Conservation (phyloP, 192 early-diverging fungal species). For the Rhizophagus prolifer region DNA sequence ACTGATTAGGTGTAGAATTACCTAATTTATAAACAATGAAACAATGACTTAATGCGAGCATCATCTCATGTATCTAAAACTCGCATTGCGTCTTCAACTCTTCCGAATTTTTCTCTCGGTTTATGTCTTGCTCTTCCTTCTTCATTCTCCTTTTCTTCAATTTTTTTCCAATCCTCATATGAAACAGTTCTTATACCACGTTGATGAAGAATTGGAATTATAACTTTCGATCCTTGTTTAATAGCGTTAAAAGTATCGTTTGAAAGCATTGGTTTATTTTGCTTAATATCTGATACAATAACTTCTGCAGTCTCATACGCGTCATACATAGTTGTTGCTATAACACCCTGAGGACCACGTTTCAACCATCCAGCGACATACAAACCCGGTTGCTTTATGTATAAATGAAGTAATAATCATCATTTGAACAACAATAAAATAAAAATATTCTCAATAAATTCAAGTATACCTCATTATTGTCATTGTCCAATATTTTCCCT, state of each 20-base stretch:
- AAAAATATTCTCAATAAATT: not conserved
- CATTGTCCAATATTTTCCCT: slow-evolving; percentile 65
- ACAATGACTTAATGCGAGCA: too few relatives aligned
- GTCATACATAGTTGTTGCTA: slow-evolving; percentile 93
- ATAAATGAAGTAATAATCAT: slow-evolving; percentile 2
- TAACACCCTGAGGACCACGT: slow-evolving; percentile 88
- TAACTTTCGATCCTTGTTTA: slow-evolving; percentile 20
- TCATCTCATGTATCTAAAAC: slow-evolving; percentile 32
- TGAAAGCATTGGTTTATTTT: slow-evolving; percentile 45
- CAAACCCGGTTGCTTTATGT: slow-evolving; percentile 58
- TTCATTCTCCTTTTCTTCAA: slow-evolving; percentile 75
- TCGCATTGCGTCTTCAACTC: slow-evolving; percentile 60
- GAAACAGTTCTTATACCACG: slow-evolving; percentile 53
- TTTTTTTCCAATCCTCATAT: slow-evolving; percentile 78
- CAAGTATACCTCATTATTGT: slow-evolving; percentile 34
- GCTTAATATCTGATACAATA: slow-evolving; percentile 60
- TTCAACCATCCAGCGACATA: slow-evolving; percentile 97
- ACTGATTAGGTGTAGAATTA: too few relatives aligned
- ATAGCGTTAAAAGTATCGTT: not conserved
- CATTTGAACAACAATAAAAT: not conserved
- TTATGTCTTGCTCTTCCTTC: slow-evolving; percentile 66
- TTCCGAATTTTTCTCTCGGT: slow-evolving; percentile 78
- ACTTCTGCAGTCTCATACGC: slow-evolving; percentile 87
- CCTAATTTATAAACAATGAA: too few relatives aligned
- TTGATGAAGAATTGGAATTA: slow-evolving; percentile 39